Evolutionary conservation across 208 protist species (phyloP).

Genomic region (Angomonas ambiguus): DNA sequence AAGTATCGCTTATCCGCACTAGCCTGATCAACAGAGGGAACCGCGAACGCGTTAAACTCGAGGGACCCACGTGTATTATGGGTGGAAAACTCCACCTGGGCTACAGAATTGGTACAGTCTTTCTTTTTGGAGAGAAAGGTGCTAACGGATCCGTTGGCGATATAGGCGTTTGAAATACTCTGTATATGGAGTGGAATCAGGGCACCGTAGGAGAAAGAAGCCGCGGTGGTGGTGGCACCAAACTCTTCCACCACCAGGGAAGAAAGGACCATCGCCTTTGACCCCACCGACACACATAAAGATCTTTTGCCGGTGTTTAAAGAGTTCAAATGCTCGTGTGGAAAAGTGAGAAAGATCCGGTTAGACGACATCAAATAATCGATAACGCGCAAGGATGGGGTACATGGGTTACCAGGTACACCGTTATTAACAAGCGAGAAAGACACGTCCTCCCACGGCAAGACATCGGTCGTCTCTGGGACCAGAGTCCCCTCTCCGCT

Average conservation of each 20-base stretch:
- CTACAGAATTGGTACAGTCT: slow-evolving; percentile 24
- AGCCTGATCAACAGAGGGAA: background rate
- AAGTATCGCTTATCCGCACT: background rate
- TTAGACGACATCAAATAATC: slow-evolving; percentile 36
- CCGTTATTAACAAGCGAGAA: slow-evolving; percentile 71
- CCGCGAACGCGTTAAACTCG: background rate
- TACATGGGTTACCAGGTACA: slow-evolving; percentile 33
- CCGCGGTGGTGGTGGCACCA: slow-evolving; percentile 19
- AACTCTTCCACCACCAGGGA: slow-evolving; percentile 22
- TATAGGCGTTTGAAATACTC: slow-evolving; percentile 31
- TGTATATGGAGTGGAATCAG: slow-evolving; percentile 29
- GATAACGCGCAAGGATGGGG: slow-evolving; percentile 28
- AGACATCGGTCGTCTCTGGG: slow-evolving; percentile 34
- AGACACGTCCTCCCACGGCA: slow-evolving; percentile 18
- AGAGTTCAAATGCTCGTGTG: slow-evolving; percentile 16
- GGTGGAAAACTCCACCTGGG: slow-evolving; percentile 17
- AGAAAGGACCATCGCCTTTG: slow-evolving; percentile 30
- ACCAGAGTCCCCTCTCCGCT: slow-evolving; percentile 38
- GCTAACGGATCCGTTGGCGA: slow-evolving; percentile 33
- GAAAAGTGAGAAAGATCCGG: slow-evolving; percentile 30
- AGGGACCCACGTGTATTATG: slow-evolving; percentile 22
- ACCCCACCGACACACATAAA: slow-evolving; percentile 41
- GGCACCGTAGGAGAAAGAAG: slow-evolving; percentile 19
- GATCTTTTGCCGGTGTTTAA: slow-evolving; percentile 39
- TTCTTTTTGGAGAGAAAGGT: slow-evolving; percentile 39